Evolutionary conservation across 352 stramenopile genomes (phyloP), one percentile per base, ranked within the genome.

Genomic region (Pythium oligandrum): DNA sequence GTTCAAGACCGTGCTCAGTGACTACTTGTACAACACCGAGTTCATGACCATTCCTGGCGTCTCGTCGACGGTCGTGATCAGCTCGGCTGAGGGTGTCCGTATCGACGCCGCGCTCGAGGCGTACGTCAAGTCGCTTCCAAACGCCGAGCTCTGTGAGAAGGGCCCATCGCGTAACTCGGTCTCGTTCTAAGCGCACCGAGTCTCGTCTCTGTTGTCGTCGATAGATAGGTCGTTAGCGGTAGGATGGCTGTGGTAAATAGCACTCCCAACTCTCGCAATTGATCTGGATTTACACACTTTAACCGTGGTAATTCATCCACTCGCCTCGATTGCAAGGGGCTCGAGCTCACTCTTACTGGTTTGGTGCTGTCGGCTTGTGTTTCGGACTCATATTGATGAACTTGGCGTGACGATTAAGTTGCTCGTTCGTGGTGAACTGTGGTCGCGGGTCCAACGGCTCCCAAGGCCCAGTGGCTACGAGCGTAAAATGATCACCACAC

Each of bases 11-110:
- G 68, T 66, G 12, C 50, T 82, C 6, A 79, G 62, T 53, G 71
- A 86, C 60, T 90, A 75, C 44, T 30, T 88, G 45, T 86, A 87
- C 63, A 72, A 62, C 42, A 69, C 59, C 40, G 63, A 86, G 63
- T 85, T 79, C 43, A 42, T 63, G 31, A 51, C 68, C 2, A 71
- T 83, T 40, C 43, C 57, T 2, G 68, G 70, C 17, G 38, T 75
- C 8, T 60, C 42, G n/a, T 60, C 70, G 42, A 72, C 62, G 17
- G 54, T 83, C 11, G 54, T 80, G 37, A 58, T 80, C 17, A 72
- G 40, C 37, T 70, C 81, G 35, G 59, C 64, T 11, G 78, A 88
- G 55, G 70, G 72, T 3, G 53, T 66, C 53, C 78, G 74, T 35
- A 65, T 79, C 11, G 78, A 88, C 38, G 47, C 61, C 33, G 66